Percentiles rank a stretch among this genome's conserved stretches.
phyloP scores from a whole-genome alignment of 352 stramenopile genomes.

The Globisporangium spinosum region DNA sequence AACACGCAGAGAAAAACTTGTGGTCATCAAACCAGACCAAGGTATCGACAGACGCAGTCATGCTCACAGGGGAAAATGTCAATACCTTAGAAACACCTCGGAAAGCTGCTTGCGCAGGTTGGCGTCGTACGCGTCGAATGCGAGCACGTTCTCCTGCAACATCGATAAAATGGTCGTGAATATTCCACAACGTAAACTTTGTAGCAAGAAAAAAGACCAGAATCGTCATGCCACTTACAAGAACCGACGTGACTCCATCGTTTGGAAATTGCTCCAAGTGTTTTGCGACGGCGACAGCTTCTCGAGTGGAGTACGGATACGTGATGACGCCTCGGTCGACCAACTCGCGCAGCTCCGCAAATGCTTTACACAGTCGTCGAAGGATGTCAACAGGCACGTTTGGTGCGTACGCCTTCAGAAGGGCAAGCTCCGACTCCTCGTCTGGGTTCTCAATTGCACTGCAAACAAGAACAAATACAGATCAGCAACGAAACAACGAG shows the following conservation, averaged over 20 bases:
- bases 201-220: background rate
- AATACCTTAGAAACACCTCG: conserved; percentile 75
- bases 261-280: conserved; percentile 91
- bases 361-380: conserved; percentile 79
- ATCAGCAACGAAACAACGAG: no score
- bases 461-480: background rate
- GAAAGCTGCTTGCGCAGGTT: conserved; percentile 70
- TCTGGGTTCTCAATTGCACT: conserved; percentile 90
- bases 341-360: conserved; percentile 87
- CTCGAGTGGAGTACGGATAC: conserved; percentile 94
- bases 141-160: conserved; percentile 92
- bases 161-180: background rate
- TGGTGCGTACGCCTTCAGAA: conserved; percentile 90
- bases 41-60: conserved; percentile 3
- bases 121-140: conserved; percentile 89
- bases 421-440: conserved; percentile 84
- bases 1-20: conserved; percentile 8
- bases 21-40: conserved; percentile 6
- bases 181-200: background rate
- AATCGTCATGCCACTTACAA: conserved; percentile 30
- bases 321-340: conserved; percentile 88
- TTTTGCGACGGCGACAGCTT: conserved; percentile 92
- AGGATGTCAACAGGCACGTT: conserved; percentile 77
- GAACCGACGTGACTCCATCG: conserved; percentile 83
- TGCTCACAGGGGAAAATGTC: background rate